A percentile compares a stretch with the other conserved stretches of the same genome.
Evolutionary conservation across 805 yeast species (phyloP).

Genomic region (Metschnikowia proteae): DNA sequence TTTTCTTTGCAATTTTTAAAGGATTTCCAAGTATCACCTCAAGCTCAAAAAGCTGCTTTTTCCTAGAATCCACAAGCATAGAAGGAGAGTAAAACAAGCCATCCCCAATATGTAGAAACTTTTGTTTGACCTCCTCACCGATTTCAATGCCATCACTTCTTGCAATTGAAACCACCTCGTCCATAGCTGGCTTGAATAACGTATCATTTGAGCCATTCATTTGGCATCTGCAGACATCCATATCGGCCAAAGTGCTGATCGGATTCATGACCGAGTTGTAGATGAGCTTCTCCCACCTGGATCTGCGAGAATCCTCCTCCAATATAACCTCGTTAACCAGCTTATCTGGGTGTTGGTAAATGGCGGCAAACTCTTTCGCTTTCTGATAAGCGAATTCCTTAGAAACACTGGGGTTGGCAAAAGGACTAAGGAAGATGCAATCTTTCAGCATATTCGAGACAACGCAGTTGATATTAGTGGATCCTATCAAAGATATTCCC

Average conservation of each 20-base stretch:
- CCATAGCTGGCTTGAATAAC: constrained; percentile 55
- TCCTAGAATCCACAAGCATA: constrained; percentile 65
- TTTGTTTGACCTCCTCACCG: constrained; percentile 45
- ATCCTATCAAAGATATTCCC: constrained; percentile 62
- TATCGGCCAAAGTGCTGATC: constrained; percentile 29
- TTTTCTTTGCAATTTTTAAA: constrained; percentile 34
- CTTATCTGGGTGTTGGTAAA: constrained; percentile 28
- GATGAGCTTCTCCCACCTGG: constrained; percentile 39
- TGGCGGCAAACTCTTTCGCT: constrained; percentile 22
- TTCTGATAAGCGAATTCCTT: constrained; percentile 12
- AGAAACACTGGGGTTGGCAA: constrained; percentile 29
- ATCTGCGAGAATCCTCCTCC: constrained; percentile 29
- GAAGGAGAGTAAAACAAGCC: constrained; percentile 54
- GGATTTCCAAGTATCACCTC: constrained; percentile 68
- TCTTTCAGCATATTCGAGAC: constrained; percentile 52
- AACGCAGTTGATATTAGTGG: constrained; percentile 48
- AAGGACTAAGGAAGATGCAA: constrained; percentile 48
- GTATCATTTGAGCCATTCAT: constrained; percentile 29
- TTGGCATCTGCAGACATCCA: constrained; percentile 36
- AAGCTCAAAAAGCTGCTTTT: constrained; percentile 65
- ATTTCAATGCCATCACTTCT: constrained; percentile 61
- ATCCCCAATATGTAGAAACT: constrained; percentile 49
- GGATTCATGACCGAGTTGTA: constrained; percentile 37
- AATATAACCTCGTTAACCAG: constrained; percentile 21
- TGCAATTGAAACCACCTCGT: constrained; percentile 63